Percentiles rank a stretch among this genome's conserved stretches.
Conservation (phyloP, 768 basidiomycete genomes). For the Lactarius akahatsu region DNA sequence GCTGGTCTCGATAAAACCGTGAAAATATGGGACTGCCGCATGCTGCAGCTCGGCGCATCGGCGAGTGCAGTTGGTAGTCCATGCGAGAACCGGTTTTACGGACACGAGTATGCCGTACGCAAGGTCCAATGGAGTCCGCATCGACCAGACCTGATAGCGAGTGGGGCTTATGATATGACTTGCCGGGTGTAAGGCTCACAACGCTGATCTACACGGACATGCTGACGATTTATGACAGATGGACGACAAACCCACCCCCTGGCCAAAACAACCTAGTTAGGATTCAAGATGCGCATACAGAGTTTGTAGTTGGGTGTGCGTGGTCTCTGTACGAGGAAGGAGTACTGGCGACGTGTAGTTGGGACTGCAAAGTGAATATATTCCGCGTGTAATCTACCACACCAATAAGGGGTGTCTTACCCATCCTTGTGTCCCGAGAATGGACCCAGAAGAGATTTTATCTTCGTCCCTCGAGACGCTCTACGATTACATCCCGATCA, state of each 20-base stretch:
- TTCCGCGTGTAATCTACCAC: conserved; percentile 49
- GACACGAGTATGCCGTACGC: conserved; percentile 89
- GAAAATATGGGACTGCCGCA: conserved; percentile 86
- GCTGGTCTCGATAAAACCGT: conserved; percentile 75
- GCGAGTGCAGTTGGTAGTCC: conserved; percentile 61
- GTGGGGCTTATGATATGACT: conserved; percentile 92
- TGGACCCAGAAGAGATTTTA: conserved; percentile 65
- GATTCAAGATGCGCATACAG: conserved; percentile 87
- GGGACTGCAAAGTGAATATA: conserved; percentile 84
- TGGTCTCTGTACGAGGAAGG: conserved; percentile 95
- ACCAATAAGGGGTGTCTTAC: not conserved
- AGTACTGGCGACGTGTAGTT: conserved; percentile 83
- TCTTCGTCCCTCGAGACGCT: conserved; percentile 59
- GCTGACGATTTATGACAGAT: conserved; percentile 41
- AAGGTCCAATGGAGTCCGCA: conserved; percentile 91
- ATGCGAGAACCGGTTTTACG: conserved; percentile 69
- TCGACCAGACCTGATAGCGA: conserved; percentile 65
- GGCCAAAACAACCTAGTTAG: conserved; percentile 54
- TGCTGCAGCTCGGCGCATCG: conserved; percentile 54
- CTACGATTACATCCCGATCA: conserved; percentile 62
- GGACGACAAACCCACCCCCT: conserved; percentile 64
- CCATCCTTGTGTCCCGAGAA: not conserved
- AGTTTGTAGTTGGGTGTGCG: conserved; percentile 88
- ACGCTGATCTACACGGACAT: conserved; percentile 23
- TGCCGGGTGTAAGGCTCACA: conserved; percentile 68